Evolutionary conservation across 2,329 filamentous ascomycete species (phyloP).

Genomic region (Exophiala sp.): DNA sequence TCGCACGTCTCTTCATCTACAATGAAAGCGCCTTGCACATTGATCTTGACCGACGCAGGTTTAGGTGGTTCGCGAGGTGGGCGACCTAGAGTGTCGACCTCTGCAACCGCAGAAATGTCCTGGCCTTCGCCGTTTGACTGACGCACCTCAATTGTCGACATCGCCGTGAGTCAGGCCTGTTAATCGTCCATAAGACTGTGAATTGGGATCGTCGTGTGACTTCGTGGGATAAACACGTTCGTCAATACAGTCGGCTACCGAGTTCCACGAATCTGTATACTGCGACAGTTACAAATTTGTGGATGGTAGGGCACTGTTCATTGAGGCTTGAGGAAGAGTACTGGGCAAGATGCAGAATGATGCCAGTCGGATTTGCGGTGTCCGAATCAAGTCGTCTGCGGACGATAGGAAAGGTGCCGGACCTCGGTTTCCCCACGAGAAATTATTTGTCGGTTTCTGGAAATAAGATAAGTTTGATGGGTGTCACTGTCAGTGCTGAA

Average conservation of each 20-base stretch:
- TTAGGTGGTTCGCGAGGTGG: conserved; percentile 51
- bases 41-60: conserved; percentile 78
- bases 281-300: too few relatives aligned
- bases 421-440: conserved; percentile 10
- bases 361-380: neutral
- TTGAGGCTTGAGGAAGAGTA: too few relatives aligned
- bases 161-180: neutral
- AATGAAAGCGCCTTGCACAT: conserved; percentile 94
- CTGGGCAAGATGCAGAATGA: too few relatives aligned
- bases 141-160: conserved; percentile 6
- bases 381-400: too few relatives aligned
- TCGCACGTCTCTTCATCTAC: conserved; percentile 70
- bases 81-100: conserved; percentile 14
- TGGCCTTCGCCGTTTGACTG: conserved; percentile 4
- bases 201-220: neutral
- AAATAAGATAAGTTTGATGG: neutral
- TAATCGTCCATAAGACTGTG: conserved; percentile 3
- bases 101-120: conserved; percentile 18
- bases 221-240: neutral
- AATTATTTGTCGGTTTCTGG: conserved; percentile 1
- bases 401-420: neutral
- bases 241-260: neutral
- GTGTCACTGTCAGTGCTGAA: neutral
- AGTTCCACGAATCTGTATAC: neutral
- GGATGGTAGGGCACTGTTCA: too few relatives aligned